Base-by-base conservation (phyloP, 257 asterid genomes). In the Coffea eugenioides region DNA sequence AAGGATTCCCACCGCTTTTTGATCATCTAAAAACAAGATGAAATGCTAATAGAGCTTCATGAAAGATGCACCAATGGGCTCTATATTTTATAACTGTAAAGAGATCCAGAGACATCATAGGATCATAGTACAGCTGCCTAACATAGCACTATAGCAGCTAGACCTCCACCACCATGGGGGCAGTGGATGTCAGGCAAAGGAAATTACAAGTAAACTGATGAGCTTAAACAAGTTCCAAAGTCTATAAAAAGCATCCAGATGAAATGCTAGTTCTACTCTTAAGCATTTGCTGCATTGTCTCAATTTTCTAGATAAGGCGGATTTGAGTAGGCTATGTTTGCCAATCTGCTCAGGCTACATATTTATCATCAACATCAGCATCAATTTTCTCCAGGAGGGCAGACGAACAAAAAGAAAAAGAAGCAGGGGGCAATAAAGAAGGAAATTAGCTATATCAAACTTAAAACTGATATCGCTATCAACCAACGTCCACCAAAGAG, bases 361-460 rank as follows among this genome's bases (percentile, higher is more conserved):
- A 79, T 15, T 41, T 77, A 21, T 67, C 77, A 57, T 14, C 65
- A 79, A 54, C 34, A 41, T 54, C 79, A 1, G 20, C 15, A 65
- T 46, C 69, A 51, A 12, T 43, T 67, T 56, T 54, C 49, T 69
- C 46, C 56, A 65, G 34, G 43, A 62, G 8, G 43, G 69, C 14
- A 1, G 27, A 21, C 3, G 51, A 73, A 54, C 14, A 27, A 25
- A 25, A 45, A 75, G 4, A 43, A 49, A 14, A 41, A 31, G 34
- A 20, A 45, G 56, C 5, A 23, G 67, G 39, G 31, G 52, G 39
- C 67, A 49, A 78, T 69, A 49, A n/a, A 69, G 23, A 56, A n/a
- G 46, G 23, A 10, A 36, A 18, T n/a, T 39, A 20, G 61, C 13
- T 20, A 49, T n/a, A 54, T n/a, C 45, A 4, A 65, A 65, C 70